A percentile compares a stretch with the other conserved stretches of the same genome.
These are phyloP conservation scores for Venturia asperata DNA, from an alignment of 2,329 filamentous ascomycete genomes.

Conservation along the genomic window DNA sequence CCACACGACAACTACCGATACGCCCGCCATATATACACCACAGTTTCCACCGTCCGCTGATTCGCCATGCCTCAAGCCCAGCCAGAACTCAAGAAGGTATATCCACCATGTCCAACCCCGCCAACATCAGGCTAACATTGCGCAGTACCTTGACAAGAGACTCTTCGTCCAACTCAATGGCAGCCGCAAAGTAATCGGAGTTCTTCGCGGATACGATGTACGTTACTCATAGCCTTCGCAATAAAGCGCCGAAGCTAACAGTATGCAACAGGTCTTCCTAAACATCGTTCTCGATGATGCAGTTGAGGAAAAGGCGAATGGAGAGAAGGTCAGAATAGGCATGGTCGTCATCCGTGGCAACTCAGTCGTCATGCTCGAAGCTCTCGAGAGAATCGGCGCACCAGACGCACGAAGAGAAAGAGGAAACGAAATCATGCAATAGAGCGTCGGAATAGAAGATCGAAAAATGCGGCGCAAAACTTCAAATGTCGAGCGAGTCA, in stretches of 20 bases:
- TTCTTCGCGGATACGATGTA: constrained; percentile 94
- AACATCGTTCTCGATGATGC: constrained; percentile 98
- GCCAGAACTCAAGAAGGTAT: constrained; percentile 96
- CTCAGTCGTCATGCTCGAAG: constrained; percentile 97
- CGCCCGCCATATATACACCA: not conserved
- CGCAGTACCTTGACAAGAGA: constrained; percentile 91
- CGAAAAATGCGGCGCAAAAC: not conserved
- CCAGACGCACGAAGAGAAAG: constrained; percentile 8
- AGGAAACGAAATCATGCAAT: constrained; percentile 4
- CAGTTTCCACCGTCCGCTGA: not conserved
- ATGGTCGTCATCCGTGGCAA: constrained; percentile 98
- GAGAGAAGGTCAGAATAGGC: constrained; percentile 82
- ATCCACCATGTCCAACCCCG: constrained; percentile 23
- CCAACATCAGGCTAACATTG: constrained; percentile 3
- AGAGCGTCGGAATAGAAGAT: not conserved
- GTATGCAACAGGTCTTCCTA: constrained; percentile 68
- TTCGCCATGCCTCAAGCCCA: constrained; percentile 92
- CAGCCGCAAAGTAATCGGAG: constrained; percentile 91
- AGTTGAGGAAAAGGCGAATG: constrained; percentile 85
- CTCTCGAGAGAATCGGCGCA: constrained; percentile 9
- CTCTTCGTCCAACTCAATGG: constrained; percentile 97
- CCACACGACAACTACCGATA: not conserved
- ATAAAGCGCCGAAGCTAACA: constrained; percentile 10
- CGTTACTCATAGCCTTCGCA: constrained; percentile 27
- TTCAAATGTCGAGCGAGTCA: not conserved